Evolutionary conservation across 2,329 filamentous ascomycete genomes (phyloP).

Genomic region (Fusarium subglutinans): DNA sequence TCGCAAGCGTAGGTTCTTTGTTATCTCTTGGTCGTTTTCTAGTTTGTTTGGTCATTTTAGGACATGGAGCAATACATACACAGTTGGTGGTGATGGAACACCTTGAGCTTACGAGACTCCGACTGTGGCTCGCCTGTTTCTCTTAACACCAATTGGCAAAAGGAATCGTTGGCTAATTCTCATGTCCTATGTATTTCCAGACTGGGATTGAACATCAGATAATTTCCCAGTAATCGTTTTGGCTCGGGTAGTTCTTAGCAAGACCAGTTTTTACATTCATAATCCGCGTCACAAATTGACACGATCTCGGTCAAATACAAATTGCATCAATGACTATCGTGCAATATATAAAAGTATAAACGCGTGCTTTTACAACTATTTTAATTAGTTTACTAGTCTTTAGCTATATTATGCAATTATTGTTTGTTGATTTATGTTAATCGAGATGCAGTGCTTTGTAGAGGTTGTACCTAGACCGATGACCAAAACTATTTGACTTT

Average conservation of each 20-base stretch:
- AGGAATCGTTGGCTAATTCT: neutral
- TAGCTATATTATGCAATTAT: too few species aligned
- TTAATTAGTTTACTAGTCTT: neutral
- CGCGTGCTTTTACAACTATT: fast-evolving
- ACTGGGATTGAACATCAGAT: neutral
- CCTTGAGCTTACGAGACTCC: neutral
- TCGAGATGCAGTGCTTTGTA: fast-evolving
- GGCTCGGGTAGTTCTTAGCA: too few species aligned
- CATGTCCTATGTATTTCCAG: fast-evolving
- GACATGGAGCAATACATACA: fast-evolving
- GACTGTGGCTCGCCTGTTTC: neutral
- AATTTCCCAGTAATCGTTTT: fast-evolving
- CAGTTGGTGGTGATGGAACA: neutral
- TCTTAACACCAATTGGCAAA: neutral
- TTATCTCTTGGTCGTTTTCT: fast-evolving
- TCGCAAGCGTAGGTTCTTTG: constrained; percentile 13
- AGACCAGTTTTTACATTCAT: neutral
- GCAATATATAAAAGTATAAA: fast-evolving
- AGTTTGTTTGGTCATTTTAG: fast-evolving
- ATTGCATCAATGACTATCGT: fast-evolving
- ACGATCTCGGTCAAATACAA: neutral
- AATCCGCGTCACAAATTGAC: too few species aligned
- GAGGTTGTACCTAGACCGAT: too few species aligned
- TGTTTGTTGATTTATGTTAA: too few species aligned
- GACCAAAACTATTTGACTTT: fast-evolving